Evolutionary conservation across 1,284 basidiomycete genomes (phyloP).

Genomic region (Somion occarium): DNA sequence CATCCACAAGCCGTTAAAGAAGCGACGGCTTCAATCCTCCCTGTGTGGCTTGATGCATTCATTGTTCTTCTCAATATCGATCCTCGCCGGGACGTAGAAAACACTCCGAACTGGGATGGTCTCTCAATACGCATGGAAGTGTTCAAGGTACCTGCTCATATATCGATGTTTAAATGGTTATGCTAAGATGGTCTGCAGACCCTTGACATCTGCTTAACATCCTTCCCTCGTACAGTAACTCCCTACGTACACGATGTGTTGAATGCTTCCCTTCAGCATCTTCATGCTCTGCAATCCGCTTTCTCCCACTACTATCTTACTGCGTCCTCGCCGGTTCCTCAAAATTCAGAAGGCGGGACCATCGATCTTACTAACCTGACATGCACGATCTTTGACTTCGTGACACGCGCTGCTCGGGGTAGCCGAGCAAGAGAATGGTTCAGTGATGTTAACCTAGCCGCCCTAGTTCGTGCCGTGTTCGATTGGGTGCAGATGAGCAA

Average conservation of each 20-base stretch:
- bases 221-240: slow-evolving; percentile 68
- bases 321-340: slow-evolving; percentile 44
- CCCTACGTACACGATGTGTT: slow-evolving; percentile 62
- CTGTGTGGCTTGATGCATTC: slow-evolving; percentile 88
- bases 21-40: slow-evolving; percentile 76
- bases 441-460: slow-evolving; percentile 43
- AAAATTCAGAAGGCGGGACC: slow-evolving; percentile 72
- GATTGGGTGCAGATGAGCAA: slow-evolving; percentile 84
- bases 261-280: slow-evolving; percentile 56
- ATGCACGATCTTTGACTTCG: slow-evolving; percentile 78
- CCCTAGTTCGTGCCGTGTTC: slow-evolving; percentile 59
- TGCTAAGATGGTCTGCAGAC: slow-evolving; percentile 40
- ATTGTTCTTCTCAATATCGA: slow-evolving; percentile 69
- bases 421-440: slow-evolving; percentile 64
- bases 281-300: slow-evolving; percentile 59
- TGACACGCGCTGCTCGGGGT: slow-evolving; percentile 59
- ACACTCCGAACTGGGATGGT: slow-evolving; percentile 67
- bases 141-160: slow-evolving; percentile 55
- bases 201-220: slow-evolving; percentile 68
- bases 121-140: slow-evolving; percentile 75
- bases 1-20: slow-evolving; percentile 84
- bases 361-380: slow-evolving; percentile 75
- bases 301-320: slow-evolving; percentile 71
- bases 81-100: slow-evolving; percentile 54
- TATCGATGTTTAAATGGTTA: slow-evolving; percentile 4